phyloP scores from a whole-genome alignment of 1,139 yeast genomes.

The Groenewaldozyma auringiensis region DNA sequence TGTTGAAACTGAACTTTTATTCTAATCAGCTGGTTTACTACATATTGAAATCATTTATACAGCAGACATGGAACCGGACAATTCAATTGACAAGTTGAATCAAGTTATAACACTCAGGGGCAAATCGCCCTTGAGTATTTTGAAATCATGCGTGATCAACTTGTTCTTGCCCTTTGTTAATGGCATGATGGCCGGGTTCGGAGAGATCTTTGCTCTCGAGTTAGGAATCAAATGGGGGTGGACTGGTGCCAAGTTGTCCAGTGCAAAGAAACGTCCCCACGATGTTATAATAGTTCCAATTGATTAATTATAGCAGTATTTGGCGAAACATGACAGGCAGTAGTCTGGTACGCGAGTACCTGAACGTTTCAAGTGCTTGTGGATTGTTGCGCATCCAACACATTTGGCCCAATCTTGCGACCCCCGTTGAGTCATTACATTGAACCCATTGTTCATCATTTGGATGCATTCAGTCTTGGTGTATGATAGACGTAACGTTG shows the following conservation, averaged over 20 bases:
- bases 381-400: slow-evolving; percentile 72
- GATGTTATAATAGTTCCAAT: slow-evolving; percentile 3
- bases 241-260: slow-evolving; percentile 50
- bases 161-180: slow-evolving; percentile 79
- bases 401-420: slow-evolving; percentile 59
- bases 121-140: slow-evolving; percentile 7
- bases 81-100: too few relatives aligned
- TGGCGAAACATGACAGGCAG: slow-evolving; percentile 56
- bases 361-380: slow-evolving; percentile 62
- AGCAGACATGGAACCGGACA: too few relatives aligned
- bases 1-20: too few relatives aligned
- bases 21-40: too few relatives aligned
- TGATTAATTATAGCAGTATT: slow-evolving; percentile 44
- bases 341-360: slow-evolving; percentile 54
- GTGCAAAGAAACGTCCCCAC: slow-evolving; percentile 2
- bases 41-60: too few relatives aligned
- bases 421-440: slow-evolving; percentile 39
- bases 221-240: slow-evolving; percentile 75
- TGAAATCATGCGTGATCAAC: slow-evolving; percentile 46
- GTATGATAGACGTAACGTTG: slow-evolving; percentile 40
- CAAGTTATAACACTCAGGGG: not conserved
- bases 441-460: slow-evolving; percentile 48
- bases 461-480: slow-evolving; percentile 38
- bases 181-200: slow-evolving; percentile 95
- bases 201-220: slow-evolving; percentile 92